Evolutionary conservation across 2,329 filamentous ascomycete genomes (phyloP).

Genomic region (Trichoderma brevicompactum): DNA sequence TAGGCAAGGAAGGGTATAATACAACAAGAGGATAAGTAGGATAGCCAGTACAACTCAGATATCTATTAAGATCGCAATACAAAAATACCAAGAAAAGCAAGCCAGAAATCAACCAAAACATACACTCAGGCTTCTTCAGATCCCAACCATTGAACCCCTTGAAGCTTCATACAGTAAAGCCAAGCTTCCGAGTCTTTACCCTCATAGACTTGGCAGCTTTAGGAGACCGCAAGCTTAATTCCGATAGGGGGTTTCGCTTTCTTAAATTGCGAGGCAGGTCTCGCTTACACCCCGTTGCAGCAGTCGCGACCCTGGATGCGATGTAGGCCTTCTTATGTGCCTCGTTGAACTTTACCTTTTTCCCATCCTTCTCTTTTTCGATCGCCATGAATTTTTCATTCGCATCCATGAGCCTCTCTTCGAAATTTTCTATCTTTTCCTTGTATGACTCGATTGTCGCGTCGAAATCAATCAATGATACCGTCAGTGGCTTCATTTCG

Average conservation of each 20-base stretch:
- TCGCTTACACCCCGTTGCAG: background rate
- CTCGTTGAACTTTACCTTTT: background rate
- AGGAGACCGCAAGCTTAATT: background rate
- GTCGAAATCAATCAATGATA: background rate
- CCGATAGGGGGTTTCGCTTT: background rate
- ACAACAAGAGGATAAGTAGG: too few species aligned
- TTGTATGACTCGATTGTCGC: background rate
- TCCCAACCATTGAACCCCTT: background rate
- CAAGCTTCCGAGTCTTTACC: slow-evolving; percentile 11
- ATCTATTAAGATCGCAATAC: too few species aligned
- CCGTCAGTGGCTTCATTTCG: background rate
- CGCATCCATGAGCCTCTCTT: background rate
- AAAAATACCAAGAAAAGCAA: background rate
- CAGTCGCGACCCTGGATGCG: background rate
- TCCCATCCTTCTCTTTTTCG: background rate
- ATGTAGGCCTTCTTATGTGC: background rate
- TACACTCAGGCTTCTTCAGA: background rate
- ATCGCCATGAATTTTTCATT: background rate
- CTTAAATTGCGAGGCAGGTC: background rate
- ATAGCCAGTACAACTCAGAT: too few species aligned
- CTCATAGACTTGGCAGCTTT: slow-evolving; percentile 2
- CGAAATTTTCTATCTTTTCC: background rate
- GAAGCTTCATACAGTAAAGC: background rate
- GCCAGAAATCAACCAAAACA: background rate
- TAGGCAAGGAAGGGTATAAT: too few species aligned